Evolutionary conservation across 139 green algal genomes (phyloP).

Genomic region (Raphidocelis subcapitata): DNA sequence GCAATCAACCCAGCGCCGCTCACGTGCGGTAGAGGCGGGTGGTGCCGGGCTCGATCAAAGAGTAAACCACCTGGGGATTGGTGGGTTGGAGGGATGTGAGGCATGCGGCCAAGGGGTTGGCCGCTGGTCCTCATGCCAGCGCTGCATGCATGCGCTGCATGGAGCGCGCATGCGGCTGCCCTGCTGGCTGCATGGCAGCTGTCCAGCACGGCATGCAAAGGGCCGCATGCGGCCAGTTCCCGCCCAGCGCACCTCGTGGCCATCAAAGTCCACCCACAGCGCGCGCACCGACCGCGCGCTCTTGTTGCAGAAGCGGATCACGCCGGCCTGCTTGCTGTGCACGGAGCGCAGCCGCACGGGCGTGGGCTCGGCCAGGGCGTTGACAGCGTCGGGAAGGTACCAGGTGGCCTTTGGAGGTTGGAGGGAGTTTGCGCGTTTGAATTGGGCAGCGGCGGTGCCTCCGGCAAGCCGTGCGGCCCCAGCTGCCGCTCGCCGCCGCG

Average conservation of each 20-base stretch:
- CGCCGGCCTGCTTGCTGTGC: slow-evolving; percentile 27
- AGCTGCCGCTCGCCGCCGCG: too few relatives aligned
- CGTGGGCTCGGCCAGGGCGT: slow-evolving; percentile 3
- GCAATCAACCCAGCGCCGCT: background rate
- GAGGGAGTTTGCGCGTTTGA: too few relatives aligned
- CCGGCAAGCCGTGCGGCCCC: too few relatives aligned
- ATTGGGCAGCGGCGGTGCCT: too few relatives aligned
- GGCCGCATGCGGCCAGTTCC: background rate
- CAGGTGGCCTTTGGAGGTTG: slow-evolving; percentile 1
- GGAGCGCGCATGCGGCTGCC: background rate
- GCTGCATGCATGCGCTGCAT: background rate
- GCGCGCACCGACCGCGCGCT: slow-evolving; percentile 8
- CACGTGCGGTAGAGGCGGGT: slow-evolving; percentile 25
- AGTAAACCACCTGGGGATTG: slow-evolving; percentile 21
- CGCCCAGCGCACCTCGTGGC: slow-evolving; percentile 20
- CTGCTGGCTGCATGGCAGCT: background rate
- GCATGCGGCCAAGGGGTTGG: background rate
- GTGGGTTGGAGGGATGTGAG: background rate
- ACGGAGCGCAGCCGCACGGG: slow-evolving; percentile 25
- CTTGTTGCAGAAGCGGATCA: slow-evolving; percentile 42
- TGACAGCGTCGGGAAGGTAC: slow-evolving; percentile 13
- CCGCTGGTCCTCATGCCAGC: background rate
- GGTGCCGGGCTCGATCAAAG: slow-evolving; percentile 12
- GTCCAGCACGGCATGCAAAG: slow-evolving; percentile 6
- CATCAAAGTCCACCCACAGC: slow-evolving; percentile 49